Evolutionary conservation across 2,329 filamentous ascomycete species (phyloP).

Genomic region (Kalmusia sp.): DNA sequence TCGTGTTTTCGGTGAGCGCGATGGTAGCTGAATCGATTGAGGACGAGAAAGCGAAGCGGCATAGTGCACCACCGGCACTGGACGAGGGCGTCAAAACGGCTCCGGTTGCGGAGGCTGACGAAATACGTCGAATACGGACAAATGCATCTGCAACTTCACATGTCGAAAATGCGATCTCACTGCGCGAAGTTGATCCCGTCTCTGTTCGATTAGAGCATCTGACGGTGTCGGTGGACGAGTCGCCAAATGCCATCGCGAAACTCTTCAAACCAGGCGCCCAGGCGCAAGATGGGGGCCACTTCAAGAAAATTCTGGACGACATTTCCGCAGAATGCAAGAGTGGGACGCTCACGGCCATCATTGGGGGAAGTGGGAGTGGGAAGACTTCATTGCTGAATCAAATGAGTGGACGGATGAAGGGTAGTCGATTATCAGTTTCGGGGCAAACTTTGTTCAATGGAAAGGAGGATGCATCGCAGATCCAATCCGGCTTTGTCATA

Average conservation of each 20-base stretch:
- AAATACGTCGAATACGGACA: constrained; percentile 22
- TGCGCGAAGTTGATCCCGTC: constrained; percentile 62
- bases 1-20: neutral
- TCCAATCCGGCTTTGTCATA: constrained; percentile 74
- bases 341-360: constrained; percentile 76
- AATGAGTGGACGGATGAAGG: constrained; percentile 71
- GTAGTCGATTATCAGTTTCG: constrained; percentile 58
- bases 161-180: constrained; percentile 40
- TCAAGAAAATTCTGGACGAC: constrained; percentile 64
- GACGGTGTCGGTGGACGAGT: constrained; percentile 64
- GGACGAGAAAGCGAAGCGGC: constrained; percentile 7
- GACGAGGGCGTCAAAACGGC: constrained; percentile 14
- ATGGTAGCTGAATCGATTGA: constrained; percentile 3
- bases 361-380: constrained; percentile 76
- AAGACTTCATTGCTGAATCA: constrained; percentile 69
- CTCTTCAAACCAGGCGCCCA: constrained; percentile 34
- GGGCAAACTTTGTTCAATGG: constrained; percentile 70
- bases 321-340: constrained; percentile 69
- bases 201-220: constrained; percentile 62
- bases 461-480: constrained; percentile 52
- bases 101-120: constrained; percentile 8
- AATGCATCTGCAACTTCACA: constrained; percentile 22
- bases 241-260: constrained; percentile 49
- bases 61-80: constrained; percentile 8
- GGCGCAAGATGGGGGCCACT: constrained; percentile 31